These are phyloP conservation scores for Rubia peregrina DNA, from an alignment of 305 asterid species.

Conservation along the genomic window DNA sequence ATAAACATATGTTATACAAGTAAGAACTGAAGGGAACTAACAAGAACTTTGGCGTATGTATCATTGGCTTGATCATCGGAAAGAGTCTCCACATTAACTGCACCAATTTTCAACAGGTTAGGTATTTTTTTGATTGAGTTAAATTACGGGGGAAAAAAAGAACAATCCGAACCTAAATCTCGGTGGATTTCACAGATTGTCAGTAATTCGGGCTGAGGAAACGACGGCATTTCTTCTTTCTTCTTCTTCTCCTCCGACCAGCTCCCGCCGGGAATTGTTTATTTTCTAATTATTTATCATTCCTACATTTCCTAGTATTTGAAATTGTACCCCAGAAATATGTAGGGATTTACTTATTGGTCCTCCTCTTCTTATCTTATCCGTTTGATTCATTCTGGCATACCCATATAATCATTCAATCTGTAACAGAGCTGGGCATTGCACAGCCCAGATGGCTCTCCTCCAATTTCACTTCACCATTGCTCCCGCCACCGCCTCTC, in stretches of 20 bases:
- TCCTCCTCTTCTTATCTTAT: slow-evolving; percentile 8
- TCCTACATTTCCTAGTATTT: background rate
- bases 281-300: background rate
- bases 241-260: background rate
- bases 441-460: slow-evolving; percentile 7
- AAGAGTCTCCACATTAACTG: slow-evolving; percentile 69
- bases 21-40: slow-evolving; percentile 18
- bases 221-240: slow-evolving; percentile 53
- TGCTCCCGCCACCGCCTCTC: slow-evolving; percentile 5
- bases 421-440: background rate
- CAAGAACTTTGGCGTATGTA: slow-evolving; percentile 67
- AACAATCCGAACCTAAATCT: slow-evolving; percentile 42
- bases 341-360: background rate
- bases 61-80: slow-evolving; percentile 74
- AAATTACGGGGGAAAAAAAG: background rate
- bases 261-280: slow-evolving; percentile 3
- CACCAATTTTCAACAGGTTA: slow-evolving; percentile 14
- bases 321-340: background rate
- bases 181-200: slow-evolving; percentile 90
- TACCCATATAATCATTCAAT: background rate
- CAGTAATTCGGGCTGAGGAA: slow-evolving; percentile 79
- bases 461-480: slow-evolving; percentile 7
- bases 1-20: background rate
- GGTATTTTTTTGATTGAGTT: background rate
- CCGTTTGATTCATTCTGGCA: background rate